Percentiles rank a stretch among this genome's conserved stretches.
phyloP scores from a whole-genome alignment of 1,139 yeast species.

The Geotrichum phurueaensis region DNA sequence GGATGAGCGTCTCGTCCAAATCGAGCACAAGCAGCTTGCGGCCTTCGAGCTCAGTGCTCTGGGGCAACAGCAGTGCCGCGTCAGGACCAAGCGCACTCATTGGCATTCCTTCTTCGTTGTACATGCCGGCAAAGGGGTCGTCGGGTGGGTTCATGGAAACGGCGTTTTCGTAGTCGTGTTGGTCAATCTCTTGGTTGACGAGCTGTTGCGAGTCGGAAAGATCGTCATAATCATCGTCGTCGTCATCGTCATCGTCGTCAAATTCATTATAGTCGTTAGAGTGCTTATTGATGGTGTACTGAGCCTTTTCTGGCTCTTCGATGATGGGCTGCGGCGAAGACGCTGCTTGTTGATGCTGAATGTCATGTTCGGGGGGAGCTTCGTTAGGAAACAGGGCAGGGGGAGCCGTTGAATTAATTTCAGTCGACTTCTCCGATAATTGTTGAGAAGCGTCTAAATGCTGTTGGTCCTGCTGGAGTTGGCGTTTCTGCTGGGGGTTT shows the following conservation, averaged over 20 bases:
- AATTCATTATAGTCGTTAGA: constrained; percentile 6
- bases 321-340: background rate
- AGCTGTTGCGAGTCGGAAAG: background rate
- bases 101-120: constrained; percentile 11
- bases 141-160: background rate
- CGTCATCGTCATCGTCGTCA: constrained; percentile 10
- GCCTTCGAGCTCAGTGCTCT: constrained; percentile 41
- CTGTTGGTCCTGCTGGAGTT: background rate
- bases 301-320: background rate
- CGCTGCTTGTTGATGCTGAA: background rate
- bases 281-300: background rate
- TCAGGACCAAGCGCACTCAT: constrained; percentile 12
- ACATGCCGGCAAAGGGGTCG: constrained; percentile 4
- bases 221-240: constrained; percentile 9
- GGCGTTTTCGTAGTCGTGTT: constrained; percentile 10
- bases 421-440: background rate
- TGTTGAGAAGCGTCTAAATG: background rate
- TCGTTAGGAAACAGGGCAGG: background rate
- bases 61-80: constrained; percentile 54
- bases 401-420: background rate
- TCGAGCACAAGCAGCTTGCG: constrained; percentile 87
- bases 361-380: background rate
- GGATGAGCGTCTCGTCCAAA: constrained; percentile 93
- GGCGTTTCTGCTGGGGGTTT: background rate
- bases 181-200: constrained; percentile 4